Evolutionary conservation across 352 stramenopile genomes (phyloP), one percentile per base, ranked within the genome.

Genomic region (Globisporangium acanthophoron): DNA sequence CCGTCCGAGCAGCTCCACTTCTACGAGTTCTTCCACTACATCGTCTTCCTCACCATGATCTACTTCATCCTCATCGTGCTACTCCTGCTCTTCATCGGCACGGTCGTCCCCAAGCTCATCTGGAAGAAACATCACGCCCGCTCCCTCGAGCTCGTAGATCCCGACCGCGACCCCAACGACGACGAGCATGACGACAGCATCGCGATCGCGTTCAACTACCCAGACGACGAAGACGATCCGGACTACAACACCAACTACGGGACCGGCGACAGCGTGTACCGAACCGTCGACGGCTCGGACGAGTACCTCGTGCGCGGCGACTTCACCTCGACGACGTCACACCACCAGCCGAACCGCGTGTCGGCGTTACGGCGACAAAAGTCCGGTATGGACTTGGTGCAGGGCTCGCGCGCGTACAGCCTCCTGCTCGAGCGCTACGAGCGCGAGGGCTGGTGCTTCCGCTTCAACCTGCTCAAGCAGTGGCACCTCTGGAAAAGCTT

Each of bases 11-110:
- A 88, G 54, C 80, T 95, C 15, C 85, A 93, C 59, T 89, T 95
- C 54, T 90, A 91, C 70, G 85, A 95, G 64, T 93, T 95, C 55
- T 95, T 95, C 73, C 85, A 95, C 74, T 95, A 95, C 56, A 78
- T 95, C 33, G 81, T 95, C 46, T 95, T 95, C 59, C 70, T 95
- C 20, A 92, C 83, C 6, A 92, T 92, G 74, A 90, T 94, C 54
- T 94, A 92, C 78, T 94, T 90, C 58, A 92, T 94, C 49, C 18
- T 81, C n/a, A 92, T 94, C 59, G 80, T 94, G 61, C 54, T 94
- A 27, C 70, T 91, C 33, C 71, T 94, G 43, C 66, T 94, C 9
- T 88, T 94, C 56, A 78, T 92, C 45, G 85, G 83, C 49, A 95
- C 85, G 0, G 85, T 95, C 49, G 81, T 88, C 41, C 85, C 85